Conservation (phyloP, 345 rosid species). For the Salix koriyanagi region DNA sequence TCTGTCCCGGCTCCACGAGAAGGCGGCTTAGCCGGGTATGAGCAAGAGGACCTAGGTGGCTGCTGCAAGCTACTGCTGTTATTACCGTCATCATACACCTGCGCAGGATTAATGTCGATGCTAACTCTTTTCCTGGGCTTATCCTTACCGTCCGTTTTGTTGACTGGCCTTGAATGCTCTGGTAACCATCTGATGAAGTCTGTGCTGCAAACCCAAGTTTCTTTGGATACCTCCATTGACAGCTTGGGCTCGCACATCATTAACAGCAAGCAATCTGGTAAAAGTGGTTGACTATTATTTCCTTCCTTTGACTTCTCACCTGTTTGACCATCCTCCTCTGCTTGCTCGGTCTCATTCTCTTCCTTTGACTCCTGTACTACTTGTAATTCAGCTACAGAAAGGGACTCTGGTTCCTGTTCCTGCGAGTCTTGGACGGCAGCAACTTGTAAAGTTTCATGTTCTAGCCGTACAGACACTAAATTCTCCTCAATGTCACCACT, state of each 20-base stretch:
- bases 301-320: constrained; percentile 36
- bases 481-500: not conserved
- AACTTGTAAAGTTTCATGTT: not conserved
- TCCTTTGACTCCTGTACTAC: not conserved
- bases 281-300: constrained; percentile 21
- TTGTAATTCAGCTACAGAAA: not conserved
- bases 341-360: not conserved
- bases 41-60: constrained; percentile 57
- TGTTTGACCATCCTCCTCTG: constrained; percentile 25
- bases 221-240: constrained; percentile 95
- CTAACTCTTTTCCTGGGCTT: constrained; percentile 46
- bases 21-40: constrained; percentile 49
- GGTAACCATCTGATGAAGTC: constrained; percentile 75
- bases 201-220: constrained; percentile 91
- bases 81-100: constrained; percentile 16
- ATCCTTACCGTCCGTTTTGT: constrained; percentile 29
- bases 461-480: not conserved
- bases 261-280: constrained; percentile 78
- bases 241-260: constrained; percentile 99
- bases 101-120: constrained; percentile 35
- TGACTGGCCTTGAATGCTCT: constrained; percentile 30
- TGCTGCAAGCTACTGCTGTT: constrained; percentile 3
- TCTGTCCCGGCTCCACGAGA: constrained; percentile 21
- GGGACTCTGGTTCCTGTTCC: not conserved
- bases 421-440: constrained; percentile 3